phyloP scores from a whole-genome alignment of 805 yeast genomes.

The Candida yuanshanica region DNA sequence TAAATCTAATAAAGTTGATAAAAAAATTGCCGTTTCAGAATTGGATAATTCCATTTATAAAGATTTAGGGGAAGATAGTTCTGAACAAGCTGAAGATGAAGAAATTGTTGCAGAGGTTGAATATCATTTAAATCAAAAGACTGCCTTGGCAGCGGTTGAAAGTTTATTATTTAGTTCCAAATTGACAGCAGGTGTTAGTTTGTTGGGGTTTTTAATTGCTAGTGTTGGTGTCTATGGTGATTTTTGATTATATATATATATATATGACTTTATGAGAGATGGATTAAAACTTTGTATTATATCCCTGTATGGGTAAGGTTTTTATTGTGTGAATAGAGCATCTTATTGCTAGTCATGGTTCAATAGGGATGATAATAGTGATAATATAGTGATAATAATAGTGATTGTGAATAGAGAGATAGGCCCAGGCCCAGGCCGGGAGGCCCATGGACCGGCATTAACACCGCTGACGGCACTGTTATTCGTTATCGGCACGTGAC shows the following conservation, averaged over 20 bases:
- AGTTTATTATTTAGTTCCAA: slow-evolving; percentile 32
- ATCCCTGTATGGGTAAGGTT: too few relatives aligned
- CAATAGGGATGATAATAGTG: too few relatives aligned
- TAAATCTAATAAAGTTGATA: slow-evolving; percentile 2
- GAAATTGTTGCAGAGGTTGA: slow-evolving; percentile 36
- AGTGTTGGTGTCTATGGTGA: slow-evolving; percentile 58
- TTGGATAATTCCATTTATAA: slow-evolving; percentile 41
- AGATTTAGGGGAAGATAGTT: slow-evolving; percentile 30
- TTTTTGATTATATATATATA: slow-evolving; percentile 8
- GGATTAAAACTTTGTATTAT: too few relatives aligned
- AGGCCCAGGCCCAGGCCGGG: too few relatives aligned
- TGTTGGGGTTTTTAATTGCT: slow-evolving; percentile 42
- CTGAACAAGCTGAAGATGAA: slow-evolving; percentile 18
- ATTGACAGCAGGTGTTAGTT: slow-evolving; percentile 37
- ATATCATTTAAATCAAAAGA: slow-evolving; percentile 35
- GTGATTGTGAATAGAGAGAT: not conserved
- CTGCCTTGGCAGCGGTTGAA: slow-evolving; percentile 28
- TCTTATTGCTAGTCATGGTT: too few relatives aligned
- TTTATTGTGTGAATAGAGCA: too few relatives aligned
- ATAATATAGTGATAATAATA: too few relatives aligned
- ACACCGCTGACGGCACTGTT: not conserved
- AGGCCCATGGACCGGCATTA: too few relatives aligned
- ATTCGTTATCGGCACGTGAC: not conserved
- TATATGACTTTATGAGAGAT: not conserved
- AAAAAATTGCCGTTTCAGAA: slow-evolving; percentile 31